phyloP scores from a whole-genome alignment of 805 yeast genomes.

The Ascoidea rubescens region DNA sequence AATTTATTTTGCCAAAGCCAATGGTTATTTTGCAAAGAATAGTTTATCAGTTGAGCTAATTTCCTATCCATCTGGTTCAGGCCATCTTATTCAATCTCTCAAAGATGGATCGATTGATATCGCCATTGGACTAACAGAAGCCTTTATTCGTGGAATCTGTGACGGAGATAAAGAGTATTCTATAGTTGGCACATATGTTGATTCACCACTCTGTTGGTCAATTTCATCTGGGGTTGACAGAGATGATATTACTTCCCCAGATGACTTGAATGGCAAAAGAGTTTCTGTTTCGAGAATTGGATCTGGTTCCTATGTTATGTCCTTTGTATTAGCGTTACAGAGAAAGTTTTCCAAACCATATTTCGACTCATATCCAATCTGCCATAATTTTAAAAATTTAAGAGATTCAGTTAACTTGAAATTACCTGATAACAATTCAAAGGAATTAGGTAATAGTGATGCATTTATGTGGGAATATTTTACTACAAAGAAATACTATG shows the following conservation, averaged over 20 bases:
- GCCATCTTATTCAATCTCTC: slow-evolving; percentile 67
- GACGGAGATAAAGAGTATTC: slow-evolving; percentile 51
- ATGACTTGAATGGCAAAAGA: slow-evolving; percentile 41
- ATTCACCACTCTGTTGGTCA: slow-evolving; percentile 85
- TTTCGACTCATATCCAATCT: slow-evolving; percentile 37
- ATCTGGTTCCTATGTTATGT: slow-evolving; percentile 85
- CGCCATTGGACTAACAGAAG: slow-evolving; percentile 86
- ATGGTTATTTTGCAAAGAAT: slow-evolving; percentile 37
- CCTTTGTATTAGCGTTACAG: slow-evolving; percentile 65
- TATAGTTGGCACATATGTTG: slow-evolving; percentile 70
- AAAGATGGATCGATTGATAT: slow-evolving; percentile 52
- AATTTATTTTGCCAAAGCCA: slow-evolving; percentile 49
- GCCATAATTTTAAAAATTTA: slow-evolving; percentile 58
- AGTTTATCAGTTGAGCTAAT: slow-evolving; percentile 45
- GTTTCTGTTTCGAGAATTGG: slow-evolving; percentile 85
- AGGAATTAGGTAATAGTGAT: slow-evolving; percentile 27
- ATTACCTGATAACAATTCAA: slow-evolving; percentile 17
- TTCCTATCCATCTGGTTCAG: slow-evolving; percentile 79
- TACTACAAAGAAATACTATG: slow-evolving; percentile 78
- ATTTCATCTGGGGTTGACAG: slow-evolving; percentile 63
- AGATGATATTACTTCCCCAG: slow-evolving; percentile 33
- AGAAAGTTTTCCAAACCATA: slow-evolving; percentile 37
- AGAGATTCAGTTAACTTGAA: slow-evolving; percentile 64
- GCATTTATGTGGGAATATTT: slow-evolving; percentile 96
- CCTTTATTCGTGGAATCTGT: slow-evolving; percentile 72